These are phyloP conservation scores for Zymoseptoria ardabiliae DNA, from an alignment of 2,329 filamentous ascomycete genomes.

Conservation along the genomic window DNA sequence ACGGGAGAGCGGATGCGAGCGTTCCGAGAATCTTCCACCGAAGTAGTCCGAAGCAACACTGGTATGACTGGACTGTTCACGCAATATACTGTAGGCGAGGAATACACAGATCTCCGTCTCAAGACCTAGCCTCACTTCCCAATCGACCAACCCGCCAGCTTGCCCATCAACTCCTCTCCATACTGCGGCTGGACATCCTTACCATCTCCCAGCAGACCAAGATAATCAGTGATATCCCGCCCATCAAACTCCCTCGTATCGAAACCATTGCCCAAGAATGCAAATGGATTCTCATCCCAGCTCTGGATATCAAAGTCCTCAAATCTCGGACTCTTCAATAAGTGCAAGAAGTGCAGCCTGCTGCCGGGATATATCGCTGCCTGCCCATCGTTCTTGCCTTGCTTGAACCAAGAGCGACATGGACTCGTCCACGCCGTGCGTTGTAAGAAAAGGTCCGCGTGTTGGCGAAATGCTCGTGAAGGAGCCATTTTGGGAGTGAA, in stretches of 20 bases:
- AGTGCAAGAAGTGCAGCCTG: slow-evolving; percentile 33
- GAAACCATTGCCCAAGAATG: slow-evolving; percentile 39
- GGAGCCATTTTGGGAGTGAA: slow-evolving; percentile 31
- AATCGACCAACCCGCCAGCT: slow-evolving; percentile 32
- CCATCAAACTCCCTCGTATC: slow-evolving; percentile 40
- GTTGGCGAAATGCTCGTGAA: slow-evolving; percentile 31
- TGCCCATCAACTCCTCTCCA: slow-evolving; percentile 33
- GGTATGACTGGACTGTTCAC: not conserved
- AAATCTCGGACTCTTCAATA: slow-evolving; percentile 32
- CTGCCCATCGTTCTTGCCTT: slow-evolving; percentile 31
- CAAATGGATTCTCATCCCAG: slow-evolving; percentile 34
- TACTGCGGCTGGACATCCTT: slow-evolving; percentile 36
- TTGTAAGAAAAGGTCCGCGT: slow-evolving; percentile 35
- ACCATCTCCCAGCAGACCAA: slow-evolving; percentile 34
- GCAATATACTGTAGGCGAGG: not conserved
- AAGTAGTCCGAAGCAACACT: too few relatives aligned
- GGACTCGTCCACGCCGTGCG: slow-evolving; percentile 32
- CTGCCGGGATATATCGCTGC: slow-evolving; percentile 35
- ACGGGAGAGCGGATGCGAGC: too few relatives aligned
- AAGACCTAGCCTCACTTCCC: slow-evolving; percentile 9
- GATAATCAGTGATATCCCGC: slow-evolving; percentile 41
- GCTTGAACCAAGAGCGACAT: slow-evolving; percentile 33
- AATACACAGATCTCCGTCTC: not conserved
- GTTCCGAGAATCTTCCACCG: too few relatives aligned
- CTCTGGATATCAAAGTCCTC: slow-evolving; percentile 39